phyloP scores from a whole-genome alignment of 1,284 basidiomycete genomes.

The Rhodotorula sp. region DNA sequence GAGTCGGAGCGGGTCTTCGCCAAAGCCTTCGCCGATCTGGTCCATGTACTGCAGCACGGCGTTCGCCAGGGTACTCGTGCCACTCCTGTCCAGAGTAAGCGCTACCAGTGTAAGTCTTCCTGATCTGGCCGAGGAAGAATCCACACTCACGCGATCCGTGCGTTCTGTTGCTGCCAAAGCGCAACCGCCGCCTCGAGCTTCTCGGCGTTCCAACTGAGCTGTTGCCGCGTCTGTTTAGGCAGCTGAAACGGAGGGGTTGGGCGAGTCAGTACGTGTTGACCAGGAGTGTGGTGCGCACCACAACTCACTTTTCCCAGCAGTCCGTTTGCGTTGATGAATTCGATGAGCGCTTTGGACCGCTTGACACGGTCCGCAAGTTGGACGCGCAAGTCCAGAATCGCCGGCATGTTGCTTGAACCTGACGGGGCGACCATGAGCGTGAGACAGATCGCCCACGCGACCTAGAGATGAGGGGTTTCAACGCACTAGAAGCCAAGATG shows the following conservation, averaged over 20 bases:
- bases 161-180: slow-evolving; percentile 80
- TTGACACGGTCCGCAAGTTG: slow-evolving; percentile 75
- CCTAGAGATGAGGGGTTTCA: slow-evolving; percentile 48
- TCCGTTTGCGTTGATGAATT: slow-evolving; percentile 82
- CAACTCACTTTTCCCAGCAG: slow-evolving; percentile 65
- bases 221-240: slow-evolving; percentile 72
- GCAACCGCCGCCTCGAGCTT: slow-evolving; percentile 78
- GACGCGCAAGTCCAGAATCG: slow-evolving; percentile 74
- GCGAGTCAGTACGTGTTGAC: background rate
- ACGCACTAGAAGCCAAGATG: slow-evolving; percentile 64
- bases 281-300: background rate
- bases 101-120: background rate
- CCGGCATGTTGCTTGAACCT: slow-evolving; percentile 72
- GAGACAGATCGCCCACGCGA: background rate
- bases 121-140: slow-evolving; percentile 1
- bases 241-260: slow-evolving; percentile 58
- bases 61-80: slow-evolving; percentile 50
- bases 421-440: background rate
- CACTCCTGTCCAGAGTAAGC: background rate
- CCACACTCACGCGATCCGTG: slow-evolving; percentile 52
- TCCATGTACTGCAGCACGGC: slow-evolving; percentile 65
- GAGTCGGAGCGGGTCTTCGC: slow-evolving; percentile 74
- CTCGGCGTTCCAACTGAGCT: slow-evolving; percentile 81
- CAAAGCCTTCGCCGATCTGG: slow-evolving; percentile 50
- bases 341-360: slow-evolving; percentile 75